Conservation (phyloP, 768 basidiomycete genomes). For the Calocybe cyanea region DNA sequence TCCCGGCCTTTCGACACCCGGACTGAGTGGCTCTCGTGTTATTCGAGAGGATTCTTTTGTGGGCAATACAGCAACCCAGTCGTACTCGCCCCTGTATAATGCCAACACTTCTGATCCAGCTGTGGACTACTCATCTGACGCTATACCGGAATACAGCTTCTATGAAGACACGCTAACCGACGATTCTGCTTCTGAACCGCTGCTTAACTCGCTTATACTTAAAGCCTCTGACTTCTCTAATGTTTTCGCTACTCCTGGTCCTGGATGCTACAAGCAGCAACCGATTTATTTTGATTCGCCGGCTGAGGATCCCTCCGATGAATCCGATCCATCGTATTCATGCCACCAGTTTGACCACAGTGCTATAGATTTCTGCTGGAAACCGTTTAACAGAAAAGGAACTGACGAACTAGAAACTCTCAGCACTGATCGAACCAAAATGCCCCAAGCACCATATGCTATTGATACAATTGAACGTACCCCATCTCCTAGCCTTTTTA, state of each 20-base stretch:
- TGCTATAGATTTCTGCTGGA: slow-evolving; percentile 53
- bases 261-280: slow-evolving; percentile 28
- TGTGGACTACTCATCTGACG: slow-evolving; percentile 19
- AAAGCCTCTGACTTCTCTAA: slow-evolving; percentile 16
- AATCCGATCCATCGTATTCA: slow-evolving; percentile 28
- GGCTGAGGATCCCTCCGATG: slow-evolving; percentile 43
- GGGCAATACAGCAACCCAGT: too few relatives aligned
- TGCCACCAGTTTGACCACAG: slow-evolving; percentile 35
- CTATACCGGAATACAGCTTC: slow-evolving; percentile 10
- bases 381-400: slow-evolving; percentile 40
- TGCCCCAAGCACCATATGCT: not conserved
- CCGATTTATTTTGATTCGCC: slow-evolving; percentile 51
- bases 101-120: slow-evolving; percentile 11
- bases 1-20: not conserved
- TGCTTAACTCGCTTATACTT: slow-evolving; percentile 7
- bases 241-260: slow-evolving; percentile 48
- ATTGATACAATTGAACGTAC: slow-evolving; percentile 10
- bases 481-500: slow-evolving; percentile 23
- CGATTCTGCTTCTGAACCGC: slow-evolving; percentile 15
- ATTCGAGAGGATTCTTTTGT: slow-evolving; percentile 5
- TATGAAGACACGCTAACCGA: slow-evolving; percentile 15
- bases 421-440: not conserved
- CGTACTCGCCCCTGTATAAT: slow-evolving; percentile 6
- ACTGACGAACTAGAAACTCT: slow-evolving; percentile 3
- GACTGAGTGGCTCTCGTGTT: not conserved